Evolutionary conservation across 2,329 filamentous ascomycete species (phyloP).

Genomic region (Phoma sp.): DNA sequence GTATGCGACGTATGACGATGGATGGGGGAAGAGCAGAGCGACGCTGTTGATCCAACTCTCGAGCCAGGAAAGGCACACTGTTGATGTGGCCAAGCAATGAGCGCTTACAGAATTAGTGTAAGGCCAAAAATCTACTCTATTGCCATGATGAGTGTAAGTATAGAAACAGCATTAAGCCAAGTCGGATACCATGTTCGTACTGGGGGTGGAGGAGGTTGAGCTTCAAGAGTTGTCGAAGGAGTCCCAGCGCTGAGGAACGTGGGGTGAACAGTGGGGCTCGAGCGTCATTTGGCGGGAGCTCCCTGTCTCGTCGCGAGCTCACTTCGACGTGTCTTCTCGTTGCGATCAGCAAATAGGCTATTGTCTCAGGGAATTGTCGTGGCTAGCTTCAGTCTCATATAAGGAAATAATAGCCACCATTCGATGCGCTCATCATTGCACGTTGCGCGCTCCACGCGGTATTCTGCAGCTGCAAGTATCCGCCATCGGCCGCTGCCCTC

Average conservation of each 20-base stretch:
- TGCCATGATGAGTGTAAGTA: too few relatives aligned
- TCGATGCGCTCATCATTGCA: conserved; percentile 8
- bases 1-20: too few relatives aligned
- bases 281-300: conserved; percentile 10
- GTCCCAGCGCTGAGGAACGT: background rate
- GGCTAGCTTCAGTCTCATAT: conserved; percentile 4
- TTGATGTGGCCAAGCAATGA: background rate
- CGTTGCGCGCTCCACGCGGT: conserved; percentile 21
- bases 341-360: conserved; percentile 14
- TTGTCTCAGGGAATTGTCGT: background rate
- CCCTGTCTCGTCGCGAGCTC: conserved; percentile 8
- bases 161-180: too few relatives aligned
- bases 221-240: background rate
- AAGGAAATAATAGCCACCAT: background rate
- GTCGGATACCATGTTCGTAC: background rate
- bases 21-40: background rate
- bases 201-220: background rate
- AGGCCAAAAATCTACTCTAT: background rate
- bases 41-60: background rate
- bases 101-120: too few relatives aligned
- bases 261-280: conserved; percentile 3
- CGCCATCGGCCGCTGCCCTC: conserved; percentile 34
- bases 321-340: conserved; percentile 7
- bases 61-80: background rate
- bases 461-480: conserved; percentile 31